These are phyloP conservation scores for Hygrophila difformis DNA, from an alignment of 257 asterid genomes.

Conservation along the genomic window DNA sequence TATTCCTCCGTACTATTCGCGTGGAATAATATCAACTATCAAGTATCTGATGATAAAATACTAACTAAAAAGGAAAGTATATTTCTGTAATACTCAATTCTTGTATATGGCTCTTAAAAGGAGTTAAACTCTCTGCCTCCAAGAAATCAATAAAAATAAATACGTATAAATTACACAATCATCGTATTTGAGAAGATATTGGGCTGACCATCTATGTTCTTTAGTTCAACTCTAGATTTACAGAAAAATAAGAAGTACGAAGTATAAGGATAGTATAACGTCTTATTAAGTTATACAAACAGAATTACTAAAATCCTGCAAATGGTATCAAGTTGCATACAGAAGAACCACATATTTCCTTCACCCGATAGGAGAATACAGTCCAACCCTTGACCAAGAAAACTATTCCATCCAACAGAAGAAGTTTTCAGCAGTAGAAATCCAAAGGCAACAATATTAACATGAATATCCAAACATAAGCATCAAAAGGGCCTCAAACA, in stretches of 20 bases:
- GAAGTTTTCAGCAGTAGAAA: not conserved
- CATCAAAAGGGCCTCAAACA: conserved; percentile 12
- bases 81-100: too few relatives aligned
- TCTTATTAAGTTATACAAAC: too few relatives aligned
- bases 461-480: not conserved
- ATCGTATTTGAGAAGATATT: conserved; percentile 7
- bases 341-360: not conserved
- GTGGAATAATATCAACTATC: too few relatives aligned
- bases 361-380: not conserved
- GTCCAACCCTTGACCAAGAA: not conserved
- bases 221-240: too few relatives aligned
- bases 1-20: too few relatives aligned
- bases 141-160: not conserved
- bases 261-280: too few relatives aligned
- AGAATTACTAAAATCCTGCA: too few relatives aligned
- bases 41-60: too few relatives aligned
- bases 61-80: too few relatives aligned
- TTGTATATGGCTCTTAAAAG: not conserved
- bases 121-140: not conserved
- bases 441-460: conserved; percentile 5
- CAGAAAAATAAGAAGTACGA: too few relatives aligned
- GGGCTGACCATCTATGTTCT: too few relatives aligned
- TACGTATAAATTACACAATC: not conserved
- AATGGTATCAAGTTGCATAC: too few relatives aligned
- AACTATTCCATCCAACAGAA: conserved; percentile 16